These are phyloP conservation scores for Aspergillus felis DNA, from an alignment of 2,329 filamentous ascomycete genomes.

Conservation along the genomic window DNA sequence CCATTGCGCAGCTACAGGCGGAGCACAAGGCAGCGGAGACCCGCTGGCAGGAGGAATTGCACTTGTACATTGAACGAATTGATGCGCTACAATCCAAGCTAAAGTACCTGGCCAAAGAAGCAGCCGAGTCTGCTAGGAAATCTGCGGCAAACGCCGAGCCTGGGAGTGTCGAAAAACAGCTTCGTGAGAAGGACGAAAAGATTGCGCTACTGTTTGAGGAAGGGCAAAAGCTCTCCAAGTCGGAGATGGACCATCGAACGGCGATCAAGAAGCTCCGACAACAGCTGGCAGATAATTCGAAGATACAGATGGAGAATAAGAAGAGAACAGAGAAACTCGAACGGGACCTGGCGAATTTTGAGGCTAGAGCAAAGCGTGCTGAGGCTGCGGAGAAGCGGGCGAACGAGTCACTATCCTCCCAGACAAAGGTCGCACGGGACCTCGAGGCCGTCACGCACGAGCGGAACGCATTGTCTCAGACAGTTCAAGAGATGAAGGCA, in stretches of 20 bases:
- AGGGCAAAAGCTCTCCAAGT: constrained; percentile 80
- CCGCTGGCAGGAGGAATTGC: constrained; percentile 74
- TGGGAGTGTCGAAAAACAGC: constrained; percentile 68
- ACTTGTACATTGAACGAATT: constrained; percentile 80
- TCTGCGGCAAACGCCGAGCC: constrained; percentile 58
- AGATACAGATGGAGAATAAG: constrained; percentile 47
- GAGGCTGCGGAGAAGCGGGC: constrained; percentile 57
- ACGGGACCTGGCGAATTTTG: constrained; percentile 46
- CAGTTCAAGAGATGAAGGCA: constrained; percentile 63
- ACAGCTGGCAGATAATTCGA: constrained; percentile 50
- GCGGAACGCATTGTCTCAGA: constrained; percentile 58
- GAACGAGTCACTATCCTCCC: constrained; percentile 51
- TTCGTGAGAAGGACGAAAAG: constrained; percentile 86
- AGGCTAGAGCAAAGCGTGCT: constrained; percentile 58
- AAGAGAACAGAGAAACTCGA: constrained; percentile 59
- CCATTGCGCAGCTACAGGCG: constrained; percentile 47
- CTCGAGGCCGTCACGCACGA: constrained; percentile 61
- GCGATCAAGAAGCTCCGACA: constrained; percentile 74
- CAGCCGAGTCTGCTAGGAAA: constrained; percentile 69
- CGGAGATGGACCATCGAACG: constrained; percentile 77
- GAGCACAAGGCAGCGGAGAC: constrained; percentile 50
- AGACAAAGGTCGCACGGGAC: constrained; percentile 53
- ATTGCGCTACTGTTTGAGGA: constrained; percentile 89
- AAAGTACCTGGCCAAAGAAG: constrained; percentile 78
- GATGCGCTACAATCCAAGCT: constrained; percentile 90